A percentile compares a stretch with the other conserved stretches of the same genome.
These are phyloP conservation scores for Klebsormidium nitens DNA, from an alignment of 139 green algal genomes.

Conservation along the genomic window DNA sequence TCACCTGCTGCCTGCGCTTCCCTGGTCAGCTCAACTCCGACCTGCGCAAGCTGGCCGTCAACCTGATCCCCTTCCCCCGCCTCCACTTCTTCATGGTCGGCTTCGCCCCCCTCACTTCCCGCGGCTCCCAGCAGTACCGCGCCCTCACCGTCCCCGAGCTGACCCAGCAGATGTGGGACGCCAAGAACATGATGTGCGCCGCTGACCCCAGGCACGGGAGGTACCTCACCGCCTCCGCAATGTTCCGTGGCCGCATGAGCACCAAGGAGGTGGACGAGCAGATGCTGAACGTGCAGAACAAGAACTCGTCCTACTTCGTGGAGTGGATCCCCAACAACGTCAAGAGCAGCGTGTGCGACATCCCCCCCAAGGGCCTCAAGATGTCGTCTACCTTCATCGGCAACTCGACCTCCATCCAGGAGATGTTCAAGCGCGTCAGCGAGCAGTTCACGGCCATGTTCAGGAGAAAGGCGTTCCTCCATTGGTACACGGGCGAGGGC, in stretches of 20 bases:
- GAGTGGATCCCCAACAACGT: slow-evolving; percentile 58
- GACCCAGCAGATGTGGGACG: slow-evolving; percentile 99
- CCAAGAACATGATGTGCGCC: slow-evolving; percentile 78
- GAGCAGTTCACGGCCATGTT: slow-evolving; percentile 55
- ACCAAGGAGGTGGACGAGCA: slow-evolving; percentile 77
- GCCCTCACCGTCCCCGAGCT: slow-evolving; percentile 92
- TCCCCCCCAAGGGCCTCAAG: slow-evolving; percentile 49
- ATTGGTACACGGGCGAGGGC: slow-evolving; percentile 99
- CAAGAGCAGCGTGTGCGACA: slow-evolving; percentile 49
- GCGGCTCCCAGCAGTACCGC: slow-evolving; percentile 92
- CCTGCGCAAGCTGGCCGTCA: slow-evolving; percentile 95
- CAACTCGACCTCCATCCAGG: slow-evolving; percentile 52
- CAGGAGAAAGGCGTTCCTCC: slow-evolving; percentile 93
- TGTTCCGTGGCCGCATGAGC: slow-evolving; percentile 96
- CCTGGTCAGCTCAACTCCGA: slow-evolving; percentile 97
- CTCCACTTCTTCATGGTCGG: slow-evolving; percentile 99
- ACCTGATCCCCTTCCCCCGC: slow-evolving; percentile 96
- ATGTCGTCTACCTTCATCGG: slow-evolving; percentile 52
- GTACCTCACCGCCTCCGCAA: slow-evolving; percentile 93
- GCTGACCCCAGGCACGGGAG: slow-evolving; percentile 94
- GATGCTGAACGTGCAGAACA: slow-evolving; percentile 54
- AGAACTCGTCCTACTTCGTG: slow-evolving; percentile 56
- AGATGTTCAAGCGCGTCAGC: slow-evolving; percentile 54
- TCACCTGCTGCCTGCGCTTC: slow-evolving; percentile 99
- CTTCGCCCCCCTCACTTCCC: slow-evolving; percentile 90